These are phyloP conservation scores for Cladosporium sp. DNA, from an alignment of 2,329 filamentous ascomycete species.

Conservation along the genomic window DNA sequence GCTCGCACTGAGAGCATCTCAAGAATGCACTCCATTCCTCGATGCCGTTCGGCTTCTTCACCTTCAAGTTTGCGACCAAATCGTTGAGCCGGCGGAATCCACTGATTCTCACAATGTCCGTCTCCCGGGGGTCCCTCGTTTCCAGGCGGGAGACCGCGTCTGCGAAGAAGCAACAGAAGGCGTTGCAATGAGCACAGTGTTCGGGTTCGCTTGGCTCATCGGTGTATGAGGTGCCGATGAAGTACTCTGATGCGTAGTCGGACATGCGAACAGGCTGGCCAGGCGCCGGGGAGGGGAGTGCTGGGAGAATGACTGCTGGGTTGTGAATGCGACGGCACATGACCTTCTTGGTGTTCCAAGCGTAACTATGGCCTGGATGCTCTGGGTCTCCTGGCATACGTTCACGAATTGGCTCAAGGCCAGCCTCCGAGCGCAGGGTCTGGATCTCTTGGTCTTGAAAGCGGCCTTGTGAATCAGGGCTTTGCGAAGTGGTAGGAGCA, in stretches of 20 bases:
- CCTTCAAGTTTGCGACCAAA: neutral
- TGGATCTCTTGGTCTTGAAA: slow-evolving; percentile 10
- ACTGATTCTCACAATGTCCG: slow-evolving; percentile 4
- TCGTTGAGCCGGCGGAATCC: neutral
- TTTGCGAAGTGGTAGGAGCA: neutral
- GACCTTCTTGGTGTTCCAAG: slow-evolving; percentile 19
- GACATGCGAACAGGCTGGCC: neutral
- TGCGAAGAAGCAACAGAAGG: slow-evolving; percentile 16
- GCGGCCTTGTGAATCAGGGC: neutral
- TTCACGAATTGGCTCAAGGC: slow-evolving; percentile 11
- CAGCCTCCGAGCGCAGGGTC: slow-evolving; percentile 7
- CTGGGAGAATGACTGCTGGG: slow-evolving; percentile 1
- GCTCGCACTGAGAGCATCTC: slow-evolving; percentile 19
- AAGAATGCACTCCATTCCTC: slow-evolving; percentile 20
- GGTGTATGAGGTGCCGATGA: slow-evolving; percentile 6
- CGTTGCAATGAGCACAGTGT: slow-evolving; percentile 15
- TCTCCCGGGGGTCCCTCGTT: neutral
- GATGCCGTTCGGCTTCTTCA: slow-evolving; percentile 15
- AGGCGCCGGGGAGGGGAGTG: slow-evolving; percentile 1
- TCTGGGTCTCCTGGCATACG: slow-evolving; percentile 8
- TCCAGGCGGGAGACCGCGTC: neutral
- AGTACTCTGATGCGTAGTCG: slow-evolving; percentile 6
- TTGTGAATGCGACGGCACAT: slow-evolving; percentile 15
- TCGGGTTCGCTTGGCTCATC: slow-evolving; percentile 10
- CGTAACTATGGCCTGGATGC: slow-evolving; percentile 18